phyloP scores from a whole-genome alignment of 306 rosid genomes.

The Ziziphus jujuba region DNA sequence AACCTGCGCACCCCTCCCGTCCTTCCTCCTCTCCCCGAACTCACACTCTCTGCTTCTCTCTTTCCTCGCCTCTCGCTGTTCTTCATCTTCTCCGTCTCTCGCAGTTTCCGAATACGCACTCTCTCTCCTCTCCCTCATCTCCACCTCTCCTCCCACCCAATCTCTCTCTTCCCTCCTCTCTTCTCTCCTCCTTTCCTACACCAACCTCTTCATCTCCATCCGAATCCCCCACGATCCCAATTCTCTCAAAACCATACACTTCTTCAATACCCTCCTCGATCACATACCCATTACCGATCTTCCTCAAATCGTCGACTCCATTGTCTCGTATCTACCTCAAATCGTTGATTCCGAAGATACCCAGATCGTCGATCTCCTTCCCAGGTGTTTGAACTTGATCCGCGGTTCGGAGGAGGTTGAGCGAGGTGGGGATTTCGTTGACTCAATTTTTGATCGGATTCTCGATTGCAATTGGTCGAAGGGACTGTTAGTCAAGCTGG shows the following conservation, averaged over 20 bases:
- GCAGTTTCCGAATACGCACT: constrained; percentile 34
- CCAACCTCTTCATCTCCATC: constrained; percentile 24
- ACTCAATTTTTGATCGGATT: constrained; percentile 21
- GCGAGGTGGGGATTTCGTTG: background rate
- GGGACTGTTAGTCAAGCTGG: constrained; percentile 39
- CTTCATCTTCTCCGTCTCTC: constrained; percentile 27
- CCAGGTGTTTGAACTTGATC: constrained; percentile 25
- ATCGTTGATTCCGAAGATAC: constrained; percentile 26
- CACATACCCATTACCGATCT: constrained; percentile 10
- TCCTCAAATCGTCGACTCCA: constrained; percentile 19
- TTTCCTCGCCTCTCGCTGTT: constrained; percentile 29
- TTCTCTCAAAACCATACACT: constrained; percentile 37
- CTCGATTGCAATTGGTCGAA: constrained; percentile 33
- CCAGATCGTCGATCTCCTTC: constrained; percentile 43
- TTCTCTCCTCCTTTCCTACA: constrained; percentile 38
- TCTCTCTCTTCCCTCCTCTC: constrained; percentile 36
- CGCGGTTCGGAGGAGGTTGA: constrained; percentile 12
- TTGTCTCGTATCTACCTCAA: constrained; percentile 24
- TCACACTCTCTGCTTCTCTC: constrained; percentile 34
- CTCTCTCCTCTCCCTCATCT: constrained; percentile 40
- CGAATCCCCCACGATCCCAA: constrained; percentile 34
- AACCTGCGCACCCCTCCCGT: constrained; percentile 24
- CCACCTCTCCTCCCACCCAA: constrained; percentile 31
- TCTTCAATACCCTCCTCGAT: constrained; percentile 28
- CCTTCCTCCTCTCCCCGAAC: constrained; percentile 29